Evolutionary conservation across 192 early-diverging fungal genomes (phyloP).

Genomic region (Anaeromyces robustus): DNA sequence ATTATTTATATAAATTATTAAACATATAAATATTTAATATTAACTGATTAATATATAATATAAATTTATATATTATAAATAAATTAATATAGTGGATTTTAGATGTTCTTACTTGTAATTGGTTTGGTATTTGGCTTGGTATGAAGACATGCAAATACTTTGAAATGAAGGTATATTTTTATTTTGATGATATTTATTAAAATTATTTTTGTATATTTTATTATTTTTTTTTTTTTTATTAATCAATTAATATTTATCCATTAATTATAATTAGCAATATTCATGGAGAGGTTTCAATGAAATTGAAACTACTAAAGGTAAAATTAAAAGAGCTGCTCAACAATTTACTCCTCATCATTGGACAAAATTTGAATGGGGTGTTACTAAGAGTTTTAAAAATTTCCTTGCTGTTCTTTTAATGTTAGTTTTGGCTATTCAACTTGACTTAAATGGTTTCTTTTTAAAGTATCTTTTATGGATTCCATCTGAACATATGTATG

Average conservation of each 20-base stretch:
- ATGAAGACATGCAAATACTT: conserved; percentile 97
- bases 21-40: neutral
- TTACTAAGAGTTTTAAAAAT: conserved; percentile 75
- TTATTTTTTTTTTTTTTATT: neutral
- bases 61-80: neutral
- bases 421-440: conserved; percentile 53
- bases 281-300: conserved; percentile 82
- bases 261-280: conserved; percentile 43
- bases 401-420: conserved; percentile 62
- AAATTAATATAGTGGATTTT: conserved; percentile 60
- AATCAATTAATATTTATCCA: too few species aligned
- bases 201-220: neutral
- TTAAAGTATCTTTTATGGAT: conserved; percentile 87
- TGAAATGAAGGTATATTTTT: conserved; percentile 55
- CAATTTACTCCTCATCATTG: conserved; percentile 93
- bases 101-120: conserved; percentile 84
- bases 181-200: neutral
- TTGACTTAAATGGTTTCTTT: conserved; percentile 89
- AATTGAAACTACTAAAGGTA: conserved; percentile 71
- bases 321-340: conserved; percentile 66
- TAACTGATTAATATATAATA: neutral
- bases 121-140: conserved; percentile 81
- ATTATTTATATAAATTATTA: too few species aligned
- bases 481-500: conserved; percentile 69
- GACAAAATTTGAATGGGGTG: conserved; percentile 84